These are phyloP conservation scores for Luvunga scandens DNA, from an alignment of 345 rosid genomes.

Conservation along the genomic window DNA sequence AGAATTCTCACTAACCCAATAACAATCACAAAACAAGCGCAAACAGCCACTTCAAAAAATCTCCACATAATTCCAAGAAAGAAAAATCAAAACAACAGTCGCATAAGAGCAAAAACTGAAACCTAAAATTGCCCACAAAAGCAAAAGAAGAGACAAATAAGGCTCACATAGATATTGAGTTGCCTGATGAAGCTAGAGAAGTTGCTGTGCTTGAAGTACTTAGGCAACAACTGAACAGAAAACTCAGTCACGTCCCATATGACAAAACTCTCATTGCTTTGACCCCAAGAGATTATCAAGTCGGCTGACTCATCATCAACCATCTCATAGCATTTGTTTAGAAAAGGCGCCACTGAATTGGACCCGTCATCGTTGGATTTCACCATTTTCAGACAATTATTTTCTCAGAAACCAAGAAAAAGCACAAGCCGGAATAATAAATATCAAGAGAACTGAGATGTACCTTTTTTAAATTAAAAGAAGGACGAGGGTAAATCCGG, in stretches of 20 bases:
- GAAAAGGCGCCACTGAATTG: slow-evolving; percentile 59
- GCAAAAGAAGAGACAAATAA: slow-evolving; percentile 5
- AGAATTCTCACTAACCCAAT: not conserved
- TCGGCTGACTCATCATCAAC: slow-evolving; percentile 67
- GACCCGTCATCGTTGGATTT: slow-evolving; percentile 48
- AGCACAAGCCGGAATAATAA: not conserved
- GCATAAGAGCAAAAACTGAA: not conserved
- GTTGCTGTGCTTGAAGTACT: slow-evolving; percentile 81
- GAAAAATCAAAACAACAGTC: not conserved
- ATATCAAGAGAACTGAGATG: not conserved
- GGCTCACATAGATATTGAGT: slow-evolving; percentile 84
- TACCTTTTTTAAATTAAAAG: not conserved
- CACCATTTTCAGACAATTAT: slow-evolving; percentile 38
- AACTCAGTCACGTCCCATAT: slow-evolving; percentile 61
- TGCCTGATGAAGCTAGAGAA: slow-evolving; percentile 81
- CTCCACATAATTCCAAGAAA: not conserved
- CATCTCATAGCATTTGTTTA: slow-evolving; percentile 86
- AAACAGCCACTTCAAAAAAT: not conserved
- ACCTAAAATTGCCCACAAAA: not conserved
- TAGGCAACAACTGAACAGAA: slow-evolving; percentile 64
- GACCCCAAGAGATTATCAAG: slow-evolving; percentile 66
- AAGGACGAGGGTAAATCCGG: not conserved
- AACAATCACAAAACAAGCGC: not conserved
- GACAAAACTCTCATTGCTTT: slow-evolving; percentile 46
- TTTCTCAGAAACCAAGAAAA: not conserved